phyloP scores from a whole-genome alignment of 192 early-diverging fungal genomes.

The Oehlia diaphana region DNA sequence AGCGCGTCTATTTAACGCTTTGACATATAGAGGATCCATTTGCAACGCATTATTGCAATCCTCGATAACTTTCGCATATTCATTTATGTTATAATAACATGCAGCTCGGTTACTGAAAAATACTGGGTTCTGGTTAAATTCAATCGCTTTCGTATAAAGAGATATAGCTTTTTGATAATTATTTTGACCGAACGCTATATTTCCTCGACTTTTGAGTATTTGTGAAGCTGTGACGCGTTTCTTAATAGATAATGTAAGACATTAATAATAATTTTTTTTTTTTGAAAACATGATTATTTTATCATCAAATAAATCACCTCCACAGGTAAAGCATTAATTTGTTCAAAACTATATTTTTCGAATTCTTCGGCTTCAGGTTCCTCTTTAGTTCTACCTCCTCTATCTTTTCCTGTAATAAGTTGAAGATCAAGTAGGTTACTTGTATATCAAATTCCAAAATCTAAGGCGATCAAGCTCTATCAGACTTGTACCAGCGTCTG shows the following conservation, averaged over 20 bases:
- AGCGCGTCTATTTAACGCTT: constrained; percentile 66
- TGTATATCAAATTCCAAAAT: neutral
- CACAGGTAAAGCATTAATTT: constrained; percentile 37
- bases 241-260: constrained; percentile 31
- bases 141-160: constrained; percentile 88
- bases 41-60: constrained; percentile 84
- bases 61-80: constrained; percentile 74
- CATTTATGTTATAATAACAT: constrained; percentile 76
- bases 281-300: no score
- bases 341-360: constrained; percentile 38
- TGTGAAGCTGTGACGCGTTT: constrained; percentile 64
- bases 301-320: constrained; percentile 31
- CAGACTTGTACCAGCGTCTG: constrained; percentile 24
- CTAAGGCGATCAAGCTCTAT: neutral
- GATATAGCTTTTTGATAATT: constrained; percentile 85
- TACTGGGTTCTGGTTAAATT: constrained; percentile 76
- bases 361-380: constrained; percentile 33
- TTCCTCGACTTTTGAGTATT: constrained; percentile 82
- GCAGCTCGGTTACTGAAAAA: constrained; percentile 97
- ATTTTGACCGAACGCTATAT: constrained; percentile 80
- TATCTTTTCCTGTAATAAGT: constrained; percentile 7
- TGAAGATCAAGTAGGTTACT: constrained; percentile 4
- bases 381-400: neutral
- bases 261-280: no score
- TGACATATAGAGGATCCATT: constrained; percentile 86